phyloP scores from a whole-genome alignment of 495 filamentous ascomycete genomes.

The Xylaria venustula region DNA sequence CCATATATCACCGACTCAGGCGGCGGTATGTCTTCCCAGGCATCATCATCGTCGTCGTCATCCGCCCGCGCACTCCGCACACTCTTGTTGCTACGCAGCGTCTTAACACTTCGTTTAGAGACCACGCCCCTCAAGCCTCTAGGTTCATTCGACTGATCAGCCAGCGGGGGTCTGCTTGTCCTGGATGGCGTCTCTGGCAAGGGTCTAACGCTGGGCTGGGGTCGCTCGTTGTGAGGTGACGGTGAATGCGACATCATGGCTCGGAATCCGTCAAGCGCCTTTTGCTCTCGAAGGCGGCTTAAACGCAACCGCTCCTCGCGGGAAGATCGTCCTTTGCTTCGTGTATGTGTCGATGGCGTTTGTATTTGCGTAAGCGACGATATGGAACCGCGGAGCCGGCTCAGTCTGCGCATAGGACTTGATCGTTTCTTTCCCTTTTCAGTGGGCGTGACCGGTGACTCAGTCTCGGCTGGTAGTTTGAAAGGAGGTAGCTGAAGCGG shows the following conservation, averaged over 20 bases:
- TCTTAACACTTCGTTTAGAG: conserved; percentile 18
- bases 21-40: conserved; percentile 30
- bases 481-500: conserved; percentile 16
- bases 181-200: conserved; percentile 23
- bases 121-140: conserved; percentile 3
- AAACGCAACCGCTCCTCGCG: conserved; percentile 16
- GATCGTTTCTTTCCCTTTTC: conserved; percentile 10
- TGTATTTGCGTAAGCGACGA: conserved; percentile 11
- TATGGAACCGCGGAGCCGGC: conserved; percentile 7
- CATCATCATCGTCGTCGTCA: conserved; percentile 24
- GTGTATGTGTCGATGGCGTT: conserved; percentile 16
- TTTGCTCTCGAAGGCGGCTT: conserved; percentile 11
- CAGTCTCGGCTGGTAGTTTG: not conserved
- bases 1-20: conserved; percentile 22
- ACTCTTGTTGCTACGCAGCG: conserved; percentile 21
- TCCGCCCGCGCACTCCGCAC: conserved; percentile 17
- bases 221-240: conserved; percentile 12
- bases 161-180: conserved; percentile 7
- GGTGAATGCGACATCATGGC: conserved; percentile 13
- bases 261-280: conserved; percentile 1
- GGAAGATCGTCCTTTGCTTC: conserved; percentile 10
- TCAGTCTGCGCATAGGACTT: conserved; percentile 4
- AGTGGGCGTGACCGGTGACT: conserved; percentile 1
- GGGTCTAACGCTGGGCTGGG: conserved; percentile 12
- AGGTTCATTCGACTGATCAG: conserved; percentile 13